Evolutionary conservation across 2,329 filamentous ascomycete genomes (phyloP), one percentile per base, ranked within the genome.

Genomic region (Alternaria ventricosa): DNA sequence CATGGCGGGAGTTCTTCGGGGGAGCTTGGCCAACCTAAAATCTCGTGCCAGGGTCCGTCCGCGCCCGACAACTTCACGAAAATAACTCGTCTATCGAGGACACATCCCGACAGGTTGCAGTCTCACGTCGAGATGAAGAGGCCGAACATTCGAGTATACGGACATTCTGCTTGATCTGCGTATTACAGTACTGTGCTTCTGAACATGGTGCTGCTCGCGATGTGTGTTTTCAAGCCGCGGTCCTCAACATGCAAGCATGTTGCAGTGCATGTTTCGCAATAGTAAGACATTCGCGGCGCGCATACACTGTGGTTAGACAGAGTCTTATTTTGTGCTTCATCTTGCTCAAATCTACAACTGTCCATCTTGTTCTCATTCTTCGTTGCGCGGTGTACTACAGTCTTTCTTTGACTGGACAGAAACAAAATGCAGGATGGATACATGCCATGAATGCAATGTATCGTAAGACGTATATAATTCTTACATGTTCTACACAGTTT

Each of bases 1-100:
- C 64, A 66, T 55, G 55, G 66, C 68, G 68, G 68, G 56, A 60
- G 51, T 68, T 69, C 67, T 68, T 71, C 66, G 68, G 67, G 25
- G 12, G 55, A 64, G 66, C 66, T 68, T 69, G 64, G 64, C 68
- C 66, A 62, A 63, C 55, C 66, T 65, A 55, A 69, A 67, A 57
- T 66, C 65, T 60, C 51, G 51, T 50, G 46, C 58, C 44, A 58
- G 58, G 57, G 49, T 51, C 61, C 64, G 61, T 64, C 64, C 56
- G 66, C 64, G 66, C 66, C 64, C 64, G 64, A 67, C 57, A 64
- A 57, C 66, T 27, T 28, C n/a, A 66, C 66, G 58, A 65, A 63
- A 68, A 65, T 63, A 63, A 61, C 61, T 65, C 66, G 66, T 58
- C 28, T 23, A 15, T 36, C 47, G 51, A 28, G 43, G 28, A 28